Conservation (phyloP, 1,284 basidiomycete genomes). For the Malassezia furfur region DNA sequence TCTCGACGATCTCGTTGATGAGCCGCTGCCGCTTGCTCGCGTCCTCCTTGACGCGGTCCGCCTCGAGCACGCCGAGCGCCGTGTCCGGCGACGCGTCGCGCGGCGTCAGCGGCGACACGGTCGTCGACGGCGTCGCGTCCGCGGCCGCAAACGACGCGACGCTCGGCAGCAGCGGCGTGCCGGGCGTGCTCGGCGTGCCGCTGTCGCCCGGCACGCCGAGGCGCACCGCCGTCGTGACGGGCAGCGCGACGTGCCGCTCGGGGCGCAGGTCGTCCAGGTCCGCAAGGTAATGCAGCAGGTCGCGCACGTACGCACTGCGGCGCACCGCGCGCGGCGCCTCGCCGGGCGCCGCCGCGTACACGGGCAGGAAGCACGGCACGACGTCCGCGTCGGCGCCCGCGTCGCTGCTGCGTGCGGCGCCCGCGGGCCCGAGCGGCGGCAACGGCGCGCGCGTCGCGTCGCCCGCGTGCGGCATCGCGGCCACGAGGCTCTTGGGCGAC, state of each 20-base stretch:
- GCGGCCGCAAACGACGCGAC: neutral
- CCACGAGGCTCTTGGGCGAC: neutral
- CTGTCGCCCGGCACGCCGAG: neutral
- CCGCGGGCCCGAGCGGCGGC: neutral
- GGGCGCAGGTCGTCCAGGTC: slow-evolving; percentile 75
- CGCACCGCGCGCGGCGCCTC: neutral
- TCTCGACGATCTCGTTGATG: slow-evolving; percentile 55
- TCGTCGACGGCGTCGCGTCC: neutral
- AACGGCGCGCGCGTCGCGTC: neutral
- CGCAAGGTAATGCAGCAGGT: slow-evolving; percentile 78
- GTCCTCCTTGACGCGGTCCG: slow-evolving; percentile 33
- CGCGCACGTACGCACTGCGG: slow-evolving; percentile 1
- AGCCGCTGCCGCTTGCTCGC: slow-evolving; percentile 38
- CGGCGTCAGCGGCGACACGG: neutral
- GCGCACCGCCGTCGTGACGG: neutral
- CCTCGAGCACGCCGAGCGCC: neutral
- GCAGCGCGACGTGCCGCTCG: slow-evolving; percentile 3
- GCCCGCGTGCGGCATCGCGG: neutral
- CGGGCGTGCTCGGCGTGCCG: neutral
- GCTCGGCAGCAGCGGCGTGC: neutral
- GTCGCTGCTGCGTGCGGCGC: neutral
- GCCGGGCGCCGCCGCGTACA: neutral
- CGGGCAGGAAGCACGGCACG: slow-evolving; percentile 10
- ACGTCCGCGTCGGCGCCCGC: neutral
- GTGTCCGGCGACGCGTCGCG: neutral